Evolutionary conservation across 768 basidiomycete genomes (phyloP), one percentile per base, ranked within the genome.

Genomic region (Pulveroboletus sp.): DNA sequence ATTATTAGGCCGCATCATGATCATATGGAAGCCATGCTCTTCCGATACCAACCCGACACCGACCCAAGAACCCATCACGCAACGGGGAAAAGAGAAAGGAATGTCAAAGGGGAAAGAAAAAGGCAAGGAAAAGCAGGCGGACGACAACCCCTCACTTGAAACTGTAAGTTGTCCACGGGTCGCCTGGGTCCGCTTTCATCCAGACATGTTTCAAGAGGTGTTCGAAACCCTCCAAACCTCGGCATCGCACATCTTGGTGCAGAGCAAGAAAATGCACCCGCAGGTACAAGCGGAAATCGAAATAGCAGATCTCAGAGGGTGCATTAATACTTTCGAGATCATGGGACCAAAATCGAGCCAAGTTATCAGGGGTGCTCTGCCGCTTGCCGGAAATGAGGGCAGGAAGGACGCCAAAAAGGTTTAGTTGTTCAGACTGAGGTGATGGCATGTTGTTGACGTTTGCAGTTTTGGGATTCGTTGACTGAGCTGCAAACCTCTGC

Each of bases 321-420:
- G 82, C 42, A 58, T 92, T 36, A 89, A 88, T 53, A 75, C 83
- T 6, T 95, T 95, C 58, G 94, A 98, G 64, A 79, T 97, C 29
- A 86, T 88, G 74, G 95, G 95, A 3, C 90, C 89, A 4, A 87
- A 82, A 62, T 76, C 88, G 0, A 89, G 77, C 47, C 85, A 88
- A 61, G 80, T 93, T 11, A 65, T 87, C 43, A 81, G 78, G 58
- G 85, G 85, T 22, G 80, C 78, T 1, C 60, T 88, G 38, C 76
- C 70, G 19, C 80, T 80, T 7, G 71, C 74, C 12, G 62, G 68
- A 5, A 68, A 72, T 7, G 77, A 83, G 35, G 67, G 75, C 3
- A 70, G 80, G 36, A 67, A 65, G 30, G 83, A 82, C 11, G 85
- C 86, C 47, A 75, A 72, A 48, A 74, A 82, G 75, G 88, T 86